Evolutionary conservation across 176 grass and related monocot species (phyloP).

Genomic region (Olyra latifolia): DNA sequence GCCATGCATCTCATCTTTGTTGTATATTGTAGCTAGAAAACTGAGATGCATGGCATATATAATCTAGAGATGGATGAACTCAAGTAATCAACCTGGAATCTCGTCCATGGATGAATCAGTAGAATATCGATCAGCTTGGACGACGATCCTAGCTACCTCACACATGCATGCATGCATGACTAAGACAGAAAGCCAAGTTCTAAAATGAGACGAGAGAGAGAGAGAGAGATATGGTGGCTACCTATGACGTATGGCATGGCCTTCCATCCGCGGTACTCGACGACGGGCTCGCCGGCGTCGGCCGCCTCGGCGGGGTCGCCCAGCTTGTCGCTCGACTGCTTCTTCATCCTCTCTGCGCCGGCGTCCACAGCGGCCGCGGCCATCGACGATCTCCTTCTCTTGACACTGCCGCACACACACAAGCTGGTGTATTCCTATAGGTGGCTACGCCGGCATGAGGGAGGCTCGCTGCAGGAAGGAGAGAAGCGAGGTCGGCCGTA

Average conservation of each 20-base stretch:
- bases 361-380: background rate
- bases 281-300: background rate
- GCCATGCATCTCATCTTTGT: too few species aligned
- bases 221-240: background rate
- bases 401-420: too few species aligned
- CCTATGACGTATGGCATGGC: slow-evolving; percentile 85
- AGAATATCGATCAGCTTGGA: too few species aligned
- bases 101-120: too few species aligned
- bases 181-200: background rate
- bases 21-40: too few species aligned
- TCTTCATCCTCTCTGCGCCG: background rate
- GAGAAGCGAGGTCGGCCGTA: background rate
- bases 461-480: background rate
- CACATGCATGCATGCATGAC: too few species aligned
- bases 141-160: too few species aligned
- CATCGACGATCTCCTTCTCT: background rate
- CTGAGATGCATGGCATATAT: too few species aligned
- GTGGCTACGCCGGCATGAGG: too few species aligned
- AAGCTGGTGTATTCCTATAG: too few species aligned
- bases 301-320: background rate
- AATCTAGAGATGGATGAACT: too few species aligned
- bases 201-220: background rate
- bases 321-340: background rate
- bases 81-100: too few species aligned
- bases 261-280: slow-evolving; percentile 63